Evolutionary conservation across 1,284 basidiomycete genomes (phyloP).

Genomic region (Rhodotorula mucilaginosa): DNA sequence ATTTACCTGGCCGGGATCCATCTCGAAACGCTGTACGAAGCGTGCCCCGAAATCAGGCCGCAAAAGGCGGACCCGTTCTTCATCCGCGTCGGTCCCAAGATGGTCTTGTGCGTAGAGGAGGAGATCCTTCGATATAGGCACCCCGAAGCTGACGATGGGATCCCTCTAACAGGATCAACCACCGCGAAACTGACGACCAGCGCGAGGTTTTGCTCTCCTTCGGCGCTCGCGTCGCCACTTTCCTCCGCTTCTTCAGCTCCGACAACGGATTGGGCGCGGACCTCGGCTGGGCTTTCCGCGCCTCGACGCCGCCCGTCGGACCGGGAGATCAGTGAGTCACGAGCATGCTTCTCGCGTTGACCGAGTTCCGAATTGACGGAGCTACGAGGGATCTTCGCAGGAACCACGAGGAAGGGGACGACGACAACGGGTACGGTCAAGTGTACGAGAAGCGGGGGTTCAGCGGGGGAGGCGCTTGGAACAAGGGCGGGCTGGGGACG

Average conservation of each 20-base stretch:
- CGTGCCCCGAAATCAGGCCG: background rate
- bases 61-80: background rate
- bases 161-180: background rate
- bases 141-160: background rate
- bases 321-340: slow-evolving; percentile 4
- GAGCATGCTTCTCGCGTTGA: too few relatives aligned
- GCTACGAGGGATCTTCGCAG: background rate
- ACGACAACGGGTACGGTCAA: background rate
- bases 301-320: background rate
- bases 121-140: too few relatives aligned
- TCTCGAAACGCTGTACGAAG: background rate
- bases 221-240: slow-evolving; percentile 14
- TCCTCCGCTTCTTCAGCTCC: slow-evolving; percentile 15
- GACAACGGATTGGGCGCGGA: slow-evolving; percentile 10
- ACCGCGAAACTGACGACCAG: slow-evolving; percentile 13
- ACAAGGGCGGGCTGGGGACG: background rate
- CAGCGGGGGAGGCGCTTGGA: background rate
- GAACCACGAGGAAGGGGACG: slow-evolving; percentile 2
- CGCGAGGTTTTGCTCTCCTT: background rate
- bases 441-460: background rate
- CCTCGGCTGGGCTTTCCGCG: slow-evolving; percentile 2
- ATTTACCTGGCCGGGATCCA: slow-evolving; percentile 12
- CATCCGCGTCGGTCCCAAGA: background rate
- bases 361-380: background rate
- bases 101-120: slow-evolving; percentile 1